Conservation (phyloP, 1,284 basidiomycete genomes). For the Leccinum colubrinum region DNA sequence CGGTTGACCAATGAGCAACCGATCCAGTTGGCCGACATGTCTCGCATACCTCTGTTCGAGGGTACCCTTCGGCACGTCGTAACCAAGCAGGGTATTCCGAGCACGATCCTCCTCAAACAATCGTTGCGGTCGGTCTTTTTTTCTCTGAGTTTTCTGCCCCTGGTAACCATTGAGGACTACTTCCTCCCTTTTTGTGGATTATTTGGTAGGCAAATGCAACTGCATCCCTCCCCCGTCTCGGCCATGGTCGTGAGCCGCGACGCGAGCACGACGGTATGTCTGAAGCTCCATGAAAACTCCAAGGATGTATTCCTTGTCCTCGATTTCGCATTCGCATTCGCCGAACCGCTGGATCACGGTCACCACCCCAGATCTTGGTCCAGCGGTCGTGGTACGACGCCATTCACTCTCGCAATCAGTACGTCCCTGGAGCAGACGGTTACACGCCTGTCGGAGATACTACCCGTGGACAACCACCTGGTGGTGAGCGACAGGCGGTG, state of each 20-base stretch:
- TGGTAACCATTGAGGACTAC: conserved; percentile 3
- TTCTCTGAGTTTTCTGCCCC: not conserved
- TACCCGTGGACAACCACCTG: conserved; percentile 46
- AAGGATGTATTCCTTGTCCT: conserved; percentile 24
- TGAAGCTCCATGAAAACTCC: conserved; percentile 20
- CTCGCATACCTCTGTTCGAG: conserved; percentile 23
- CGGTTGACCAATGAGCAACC: conserved; percentile 6
- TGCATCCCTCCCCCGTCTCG: conserved; percentile 10
- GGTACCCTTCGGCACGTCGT: conserved; percentile 14
- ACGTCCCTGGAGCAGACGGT: conserved; percentile 42
- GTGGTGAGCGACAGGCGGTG: conserved; percentile 47
- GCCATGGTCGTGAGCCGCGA: conserved; percentile 23
- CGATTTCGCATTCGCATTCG: conserved; percentile 11
- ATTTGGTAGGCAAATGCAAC: conserved; percentile 23
- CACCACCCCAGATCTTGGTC: not conserved
- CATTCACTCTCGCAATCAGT: conserved; percentile 18
- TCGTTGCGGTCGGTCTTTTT: conserved; percentile 19
- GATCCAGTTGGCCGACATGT: conserved; percentile 21
- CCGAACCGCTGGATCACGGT: not conserved
- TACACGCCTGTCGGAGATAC: conserved; percentile 44
- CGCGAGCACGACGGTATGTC: conserved; percentile 15
- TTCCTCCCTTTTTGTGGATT: not conserved
- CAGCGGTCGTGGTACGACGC: not conserved
- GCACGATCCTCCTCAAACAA: conserved; percentile 25
- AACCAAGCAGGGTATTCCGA: conserved; percentile 12